Evolutionary conservation across 495 filamentous ascomycete species (phyloP).

Genomic region (Chaetomium tenue): DNA sequence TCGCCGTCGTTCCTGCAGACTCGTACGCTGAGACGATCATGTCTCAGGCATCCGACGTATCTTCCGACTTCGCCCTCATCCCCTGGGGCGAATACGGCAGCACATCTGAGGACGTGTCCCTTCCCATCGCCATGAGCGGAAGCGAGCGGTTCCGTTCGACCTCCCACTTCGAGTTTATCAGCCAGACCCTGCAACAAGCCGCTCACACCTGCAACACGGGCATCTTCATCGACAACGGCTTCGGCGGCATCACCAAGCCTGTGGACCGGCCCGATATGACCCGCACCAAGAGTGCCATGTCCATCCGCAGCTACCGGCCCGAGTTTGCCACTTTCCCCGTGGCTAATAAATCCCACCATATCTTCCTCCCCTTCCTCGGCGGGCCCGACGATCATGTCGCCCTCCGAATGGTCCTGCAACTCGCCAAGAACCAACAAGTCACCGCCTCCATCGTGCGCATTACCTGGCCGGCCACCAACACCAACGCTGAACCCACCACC

Average conservation of each 20-base stretch:
- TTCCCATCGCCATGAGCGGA: conserved; percentile 36
- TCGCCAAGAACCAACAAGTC: conserved; percentile 72
- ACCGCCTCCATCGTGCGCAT: conserved; percentile 68
- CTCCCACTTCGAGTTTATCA: conserved; percentile 65
- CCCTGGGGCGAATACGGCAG: conserved; percentile 89
- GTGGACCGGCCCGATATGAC: conserved; percentile 37
- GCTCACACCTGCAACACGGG: conserved; percentile 60
- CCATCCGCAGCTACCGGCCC: conserved; percentile 53
- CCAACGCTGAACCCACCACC: conserved; percentile 10
- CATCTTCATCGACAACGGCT: conserved; percentile 78
- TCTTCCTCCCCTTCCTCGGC: conserved; percentile 87
- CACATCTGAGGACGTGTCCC: conserved; percentile 59
- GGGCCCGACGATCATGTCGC: conserved; percentile 81
- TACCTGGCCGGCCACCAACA: conserved; percentile 27
- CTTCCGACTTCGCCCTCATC: conserved; percentile 78
- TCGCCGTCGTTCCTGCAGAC: conserved; percentile 70
- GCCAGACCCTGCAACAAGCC: conserved; percentile 58
- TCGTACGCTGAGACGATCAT: conserved; percentile 77
- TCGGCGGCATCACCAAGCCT: conserved; percentile 52
- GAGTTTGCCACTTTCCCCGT: conserved; percentile 48
- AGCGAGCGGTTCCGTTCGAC: conserved; percentile 52
- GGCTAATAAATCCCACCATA: conserved; percentile 70
- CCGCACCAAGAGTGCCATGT: conserved; percentile 56
- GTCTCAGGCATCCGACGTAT: conserved; percentile 61
- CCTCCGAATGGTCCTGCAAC: conserved; percentile 74